Evolutionary conservation across 768 basidiomycete species (phyloP).

Genomic region (Gloeophyllum trabeum): DNA sequence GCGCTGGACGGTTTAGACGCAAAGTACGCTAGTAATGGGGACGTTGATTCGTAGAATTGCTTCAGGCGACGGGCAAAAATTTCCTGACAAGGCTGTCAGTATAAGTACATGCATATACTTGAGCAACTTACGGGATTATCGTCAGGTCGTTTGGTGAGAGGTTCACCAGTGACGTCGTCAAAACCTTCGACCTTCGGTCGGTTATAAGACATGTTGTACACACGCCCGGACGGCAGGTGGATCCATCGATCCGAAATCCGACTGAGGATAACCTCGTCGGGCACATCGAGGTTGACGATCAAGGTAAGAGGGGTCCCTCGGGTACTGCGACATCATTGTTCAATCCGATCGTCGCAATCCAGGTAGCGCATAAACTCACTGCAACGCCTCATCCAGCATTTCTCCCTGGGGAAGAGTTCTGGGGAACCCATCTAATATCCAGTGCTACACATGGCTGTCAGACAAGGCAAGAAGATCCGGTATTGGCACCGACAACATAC

Average conservation of each 20-base stretch:
- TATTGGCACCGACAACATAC: conserved; percentile 23
- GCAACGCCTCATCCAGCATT: conserved; percentile 66
- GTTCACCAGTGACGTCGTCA: conserved; percentile 84
- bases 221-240: conserved; percentile 77
- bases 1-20: conserved; percentile 27
- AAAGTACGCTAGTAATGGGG: conserved; percentile 74
- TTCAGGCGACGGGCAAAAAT: conserved; percentile 65
- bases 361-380: conserved; percentile 28
- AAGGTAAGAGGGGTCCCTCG: conserved; percentile 61
- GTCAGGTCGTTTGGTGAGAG: conserved; percentile 79
- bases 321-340: conserved; percentile 30
- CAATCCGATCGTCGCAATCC: neutral
- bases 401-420: conserved; percentile 79
- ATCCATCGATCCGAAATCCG: conserved; percentile 90
- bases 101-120: neutral
- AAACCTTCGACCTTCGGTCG: conserved; percentile 66
- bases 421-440: conserved; percentile 92
- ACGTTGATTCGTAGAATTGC: conserved; percentile 71
- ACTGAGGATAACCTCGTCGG: conserved; percentile 73
- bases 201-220: conserved; percentile 88
- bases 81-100: conserved; percentile 34
- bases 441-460: conserved; percentile 44
- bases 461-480: neutral
- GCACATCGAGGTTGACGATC: conserved; percentile 81
- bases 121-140: conserved; percentile 65